Evolutionary conservation across 768 basidiomycete species (phyloP).

Genomic region (Collybia mongolica): DNA sequence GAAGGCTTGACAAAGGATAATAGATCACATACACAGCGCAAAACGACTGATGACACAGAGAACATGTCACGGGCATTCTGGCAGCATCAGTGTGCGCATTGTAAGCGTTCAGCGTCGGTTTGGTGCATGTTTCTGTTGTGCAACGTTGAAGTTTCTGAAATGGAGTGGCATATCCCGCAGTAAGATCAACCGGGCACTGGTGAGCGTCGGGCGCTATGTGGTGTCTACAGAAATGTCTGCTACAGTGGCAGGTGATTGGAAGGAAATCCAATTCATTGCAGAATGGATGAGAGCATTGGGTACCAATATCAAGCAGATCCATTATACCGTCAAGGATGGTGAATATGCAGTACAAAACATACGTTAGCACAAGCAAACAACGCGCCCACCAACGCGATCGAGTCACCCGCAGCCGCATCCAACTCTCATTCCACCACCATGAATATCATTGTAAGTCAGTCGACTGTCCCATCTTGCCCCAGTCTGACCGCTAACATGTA

Average conservation of each 20-base stretch:
- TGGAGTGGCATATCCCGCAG: constrained; percentile 2
- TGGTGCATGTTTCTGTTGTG: constrained; percentile 47
- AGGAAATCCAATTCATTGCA: constrained; percentile 74
- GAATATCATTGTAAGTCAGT: constrained; percentile 72
- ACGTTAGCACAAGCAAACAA: background rate
- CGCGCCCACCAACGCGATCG: background rate
- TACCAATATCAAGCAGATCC: constrained; percentile 53
- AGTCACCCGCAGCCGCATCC: constrained; percentile 5
- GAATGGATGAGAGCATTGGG: constrained; percentile 56
- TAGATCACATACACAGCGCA: constrained; percentile 53
- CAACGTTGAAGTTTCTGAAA: constrained; percentile 47
- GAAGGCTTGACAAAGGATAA: constrained; percentile 5
- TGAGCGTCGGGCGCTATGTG: constrained; percentile 67
- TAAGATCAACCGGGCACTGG: constrained; percentile 36
- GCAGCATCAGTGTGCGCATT: constrained; percentile 13
- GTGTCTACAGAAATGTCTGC: constrained; percentile 55
- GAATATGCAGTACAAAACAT: background rate
- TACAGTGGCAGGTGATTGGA: constrained; percentile 70
- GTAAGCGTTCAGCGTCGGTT: constrained; percentile 49
- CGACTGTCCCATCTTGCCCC: background rate
- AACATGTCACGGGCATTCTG: constrained; percentile 31
- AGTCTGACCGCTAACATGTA: constrained; percentile 8
- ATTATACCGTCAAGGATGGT: constrained; percentile 17
- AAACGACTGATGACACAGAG: constrained; percentile 53
- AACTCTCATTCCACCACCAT: constrained; percentile 38